Base-by-base conservation (phyloP, 2,329 filamentous ascomycete genomes). In the Thielaviopsis punctulata region DNA sequence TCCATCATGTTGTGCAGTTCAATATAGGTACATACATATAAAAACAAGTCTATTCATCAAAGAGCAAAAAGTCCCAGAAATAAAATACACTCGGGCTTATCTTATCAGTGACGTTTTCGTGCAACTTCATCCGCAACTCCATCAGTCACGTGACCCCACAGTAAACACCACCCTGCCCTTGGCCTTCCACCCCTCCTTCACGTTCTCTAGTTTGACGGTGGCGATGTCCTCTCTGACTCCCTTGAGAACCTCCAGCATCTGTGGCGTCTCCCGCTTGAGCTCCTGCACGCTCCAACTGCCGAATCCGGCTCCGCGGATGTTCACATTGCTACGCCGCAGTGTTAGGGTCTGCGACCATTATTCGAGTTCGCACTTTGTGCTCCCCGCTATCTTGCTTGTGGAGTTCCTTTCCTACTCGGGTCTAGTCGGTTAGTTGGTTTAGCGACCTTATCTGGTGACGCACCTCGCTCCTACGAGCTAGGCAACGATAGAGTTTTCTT, bases 281-380 rank as follows among this genome's bases (percentile, higher is more conserved):
- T 64, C 61, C 8, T 55, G 49, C 45, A 67, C 55, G 13, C 59
- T 58, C 68, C 68, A 73, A 2, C 67, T 62, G 0, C 72, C 71
- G 0, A 68, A 67, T 0, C 71, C 72, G 0, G 70, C 61, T 0
- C 72, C 73, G 9, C 69, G 60, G 25, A 75, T 57, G 1, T 68
- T 72, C 4, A 78, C 62, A 49, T 74, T 65, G 58, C 71, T 71
- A 21, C 68, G 67, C 54, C 75, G 63, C 55, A 78, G 59, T n/a
- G n/a, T n/a, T n/a, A n/a, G n/a, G n/a, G n/a, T n/a, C n/a, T n/a
- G n/a, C n/a, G n/a, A n/a, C n/a, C n/a, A n/a, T n/a, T n/a, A n/a
- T n/a, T n/a, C n/a, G n/a, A n/a, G n/a, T n/a, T n/a, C n/a, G n/a
- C n/a, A n/a, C n/a, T n/a, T n/a, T n/a, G n/a, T n/a, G n/a, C n/a